A percentile compares a stretch with the other conserved stretches of the same genome.
Evolutionary conservation across 208 protist genomes (phyloP).

Genomic region (Trypanosoma avium): DNA sequence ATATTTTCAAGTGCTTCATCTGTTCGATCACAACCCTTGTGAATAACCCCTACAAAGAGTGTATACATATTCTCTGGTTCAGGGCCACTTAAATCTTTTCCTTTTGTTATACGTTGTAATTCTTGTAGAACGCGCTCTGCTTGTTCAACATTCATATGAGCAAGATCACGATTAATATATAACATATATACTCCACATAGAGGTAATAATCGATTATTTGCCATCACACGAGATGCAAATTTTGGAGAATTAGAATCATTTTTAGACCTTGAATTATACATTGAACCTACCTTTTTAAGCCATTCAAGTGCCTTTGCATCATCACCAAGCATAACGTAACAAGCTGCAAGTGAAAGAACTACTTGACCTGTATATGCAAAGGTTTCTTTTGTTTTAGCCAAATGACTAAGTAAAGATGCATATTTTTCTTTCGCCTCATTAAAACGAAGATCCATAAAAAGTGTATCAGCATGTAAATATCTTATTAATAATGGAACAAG

Average conservation of each 20-base stretch:
- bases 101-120: slow-evolving; percentile 61
- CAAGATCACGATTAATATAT: slow-evolving; percentile 91
- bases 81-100: slow-evolving; percentile 59
- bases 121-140: slow-evolving; percentile 64
- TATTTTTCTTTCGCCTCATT: slow-evolving; percentile 65
- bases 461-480: slow-evolving; percentile 88
- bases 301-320: slow-evolving; percentile 60
- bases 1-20: slow-evolving; percentile 55
- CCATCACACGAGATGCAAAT: slow-evolving; percentile 72
- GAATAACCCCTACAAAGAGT: slow-evolving; percentile 87
- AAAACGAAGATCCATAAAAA: slow-evolving; percentile 91
- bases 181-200: slow-evolving; percentile 86
- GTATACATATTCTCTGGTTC: slow-evolving; percentile 83
- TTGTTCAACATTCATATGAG: slow-evolving; percentile 86
- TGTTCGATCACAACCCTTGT: slow-evolving; percentile 78
- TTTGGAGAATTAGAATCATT: slow-evolving; percentile 89
- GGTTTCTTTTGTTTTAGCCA: slow-evolving; percentile 66
- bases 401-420: slow-evolving; percentile 56
- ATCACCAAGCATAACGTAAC: slow-evolving; percentile 80
- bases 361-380: slow-evolving; percentile 91
- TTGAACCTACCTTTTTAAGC: slow-evolving; percentile 79
- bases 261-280: slow-evolving; percentile 91
- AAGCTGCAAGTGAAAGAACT: slow-evolving; percentile 77
- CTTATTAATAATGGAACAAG: slow-evolving; percentile 80
- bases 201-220: slow-evolving; percentile 71